Evolutionary conservation across 352 stramenopile genomes (phyloP), one percentile per base, ranked within the genome.

Genomic region (Phytophthora fragariaefolia): DNA sequence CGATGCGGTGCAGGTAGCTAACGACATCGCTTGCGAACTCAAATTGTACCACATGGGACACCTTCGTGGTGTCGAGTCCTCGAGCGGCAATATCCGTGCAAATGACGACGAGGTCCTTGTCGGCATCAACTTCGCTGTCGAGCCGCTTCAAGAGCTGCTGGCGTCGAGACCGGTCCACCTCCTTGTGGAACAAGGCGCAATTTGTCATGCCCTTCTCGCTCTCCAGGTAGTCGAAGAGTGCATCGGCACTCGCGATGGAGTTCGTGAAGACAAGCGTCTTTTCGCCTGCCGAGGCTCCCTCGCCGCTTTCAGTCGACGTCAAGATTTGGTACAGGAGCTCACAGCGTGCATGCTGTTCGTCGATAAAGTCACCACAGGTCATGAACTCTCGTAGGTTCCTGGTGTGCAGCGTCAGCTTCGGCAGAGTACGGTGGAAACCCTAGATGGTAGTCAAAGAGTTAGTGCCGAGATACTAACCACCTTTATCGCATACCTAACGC

Each of bases 11-110:
- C 43, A 95, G 73, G 46, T 92, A 89, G 57, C 81, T 91, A 58
- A 95, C 83, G n/a, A 92, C 80, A 58, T 95, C 83, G 54, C 69
- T 83, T 9, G 87, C 87, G 55, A 92, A 95, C 59, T 95, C 87
- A 58, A 88, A 91, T 68, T 95, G 87, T 0, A 95, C 71, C 36
- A 95, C 87, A 53, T 95, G 84, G 4, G 67, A 48, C 43, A 94
- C 85, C 48, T 82, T 79, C 15, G 76, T 90, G 6, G 85, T 92
- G 49, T 95, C 87, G 2, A 95, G 73, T 0, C 87, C 87, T 22
- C 84, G 73, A 15, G 87, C 85, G 1, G 85, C 87, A 27, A 95
- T 93, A 58, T 95, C 87, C 4, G 87, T 95, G 52, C 83, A 91
- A 17, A 93, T 74, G 2, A 93, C 77, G 2, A 90, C 73, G 0